Evolutionary conservation across 805 yeast species (phyloP).

Genomic region (Teunomyces cretensis): DNA sequence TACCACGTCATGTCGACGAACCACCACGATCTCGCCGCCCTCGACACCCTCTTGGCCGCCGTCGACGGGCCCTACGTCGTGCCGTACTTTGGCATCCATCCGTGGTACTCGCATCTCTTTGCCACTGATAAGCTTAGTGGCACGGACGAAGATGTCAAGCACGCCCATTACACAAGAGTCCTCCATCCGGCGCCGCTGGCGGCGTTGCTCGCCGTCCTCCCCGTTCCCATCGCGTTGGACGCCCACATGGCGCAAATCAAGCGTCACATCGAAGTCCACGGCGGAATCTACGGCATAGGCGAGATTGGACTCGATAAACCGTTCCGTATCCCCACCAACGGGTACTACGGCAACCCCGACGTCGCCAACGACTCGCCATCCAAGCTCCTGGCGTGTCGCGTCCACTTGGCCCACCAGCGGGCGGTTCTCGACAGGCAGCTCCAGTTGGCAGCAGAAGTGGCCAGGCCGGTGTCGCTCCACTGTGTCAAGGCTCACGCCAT

Average conservation of each 20-base stretch:
- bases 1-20: slow-evolving; percentile 40
- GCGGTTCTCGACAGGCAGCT: slow-evolving; percentile 51
- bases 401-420: slow-evolving; percentile 65
- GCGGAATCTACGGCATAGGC: slow-evolving; percentile 54
- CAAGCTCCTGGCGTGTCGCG: slow-evolving; percentile 48
- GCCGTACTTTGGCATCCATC: slow-evolving; percentile 78
- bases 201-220: slow-evolving; percentile 49
- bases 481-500: slow-evolving; percentile 79
- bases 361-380: slow-evolving; percentile 8
- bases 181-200: slow-evolving; percentile 41
- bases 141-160: slow-evolving; percentile 28
- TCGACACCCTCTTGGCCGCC: slow-evolving; percentile 18
- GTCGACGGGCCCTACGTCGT: slow-evolving; percentile 18
- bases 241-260: slow-evolving; percentile 34
- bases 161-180: slow-evolving; percentile 56
- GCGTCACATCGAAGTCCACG: slow-evolving; percentile 14
- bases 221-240: slow-evolving; percentile 55
- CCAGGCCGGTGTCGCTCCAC: slow-evolving; percentile 69
- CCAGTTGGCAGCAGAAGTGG: slow-evolving; percentile 48
- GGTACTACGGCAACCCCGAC: slow-evolving; percentile 47
- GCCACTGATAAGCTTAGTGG: slow-evolving; percentile 20
- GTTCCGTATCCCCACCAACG: slow-evolving; percentile 64
- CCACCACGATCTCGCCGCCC: slow-evolving; percentile 29
- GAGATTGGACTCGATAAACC: slow-evolving; percentile 89
- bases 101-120: slow-evolving; percentile 83